Evolutionary conservation across 1,284 basidiomycete genomes (phyloP).

Genomic region (Boletus sp.): DNA sequence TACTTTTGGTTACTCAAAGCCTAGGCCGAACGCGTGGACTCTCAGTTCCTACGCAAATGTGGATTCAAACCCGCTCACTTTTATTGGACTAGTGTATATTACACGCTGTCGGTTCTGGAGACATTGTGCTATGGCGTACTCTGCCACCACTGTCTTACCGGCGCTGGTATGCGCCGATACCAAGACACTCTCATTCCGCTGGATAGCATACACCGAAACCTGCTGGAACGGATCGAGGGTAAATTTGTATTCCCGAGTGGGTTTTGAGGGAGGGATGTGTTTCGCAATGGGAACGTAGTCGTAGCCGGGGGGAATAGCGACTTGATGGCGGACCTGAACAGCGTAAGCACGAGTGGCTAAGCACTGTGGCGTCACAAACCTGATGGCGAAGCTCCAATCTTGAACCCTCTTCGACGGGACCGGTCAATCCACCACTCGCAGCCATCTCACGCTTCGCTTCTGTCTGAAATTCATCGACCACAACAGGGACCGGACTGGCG

Average conservation of each 20-base stretch:
- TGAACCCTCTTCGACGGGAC: slow-evolving; percentile 60
- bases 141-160: slow-evolving; percentile 97
- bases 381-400: slow-evolving; percentile 76
- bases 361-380: slow-evolving; percentile 38
- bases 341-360: slow-evolving; percentile 6
- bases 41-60: slow-evolving; percentile 18
- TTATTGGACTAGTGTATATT: slow-evolving; percentile 99
- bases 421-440: slow-evolving; percentile 77
- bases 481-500: slow-evolving; percentile 60
- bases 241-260: slow-evolving; percentile 93
- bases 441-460: slow-evolving; percentile 87
- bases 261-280: slow-evolving; percentile 89
- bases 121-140: slow-evolving; percentile 98
- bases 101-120: slow-evolving; percentile 90
- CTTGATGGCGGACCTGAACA: slow-evolving; percentile 83
- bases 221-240: slow-evolving; percentile 96
- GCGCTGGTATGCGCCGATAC: slow-evolving; percentile 99
- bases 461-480: slow-evolving; percentile 87
- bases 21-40: slow-evolving; percentile 38
- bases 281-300: slow-evolving; percentile 88
- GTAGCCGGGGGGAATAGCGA: slow-evolving; percentile 91
- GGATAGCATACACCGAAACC: slow-evolving; percentile 92
- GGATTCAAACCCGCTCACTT: slow-evolving; percentile 55
- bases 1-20: slow-evolving; percentile 98
- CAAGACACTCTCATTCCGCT: slow-evolving; percentile 94